phyloP scores from a whole-genome alignment of 2,329 filamentous ascomycete genomes.

The Sporothrix globosa region DNA sequence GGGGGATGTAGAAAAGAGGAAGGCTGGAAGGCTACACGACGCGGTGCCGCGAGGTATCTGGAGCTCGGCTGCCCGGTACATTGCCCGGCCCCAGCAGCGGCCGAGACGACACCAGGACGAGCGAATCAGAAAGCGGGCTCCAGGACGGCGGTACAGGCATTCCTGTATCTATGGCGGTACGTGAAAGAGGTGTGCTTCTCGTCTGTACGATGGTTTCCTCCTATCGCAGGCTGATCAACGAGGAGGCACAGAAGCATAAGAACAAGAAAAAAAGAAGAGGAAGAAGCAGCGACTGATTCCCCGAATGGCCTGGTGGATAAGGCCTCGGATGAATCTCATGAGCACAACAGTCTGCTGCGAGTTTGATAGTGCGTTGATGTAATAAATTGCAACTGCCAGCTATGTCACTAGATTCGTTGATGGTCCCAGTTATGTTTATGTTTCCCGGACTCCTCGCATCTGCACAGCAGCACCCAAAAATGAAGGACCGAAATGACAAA shows the following conservation, averaged over 20 bases:
- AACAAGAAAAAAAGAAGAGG: background rate
- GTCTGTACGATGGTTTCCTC: background rate
- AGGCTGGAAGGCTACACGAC: too few relatives aligned
- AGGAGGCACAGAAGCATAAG: background rate
- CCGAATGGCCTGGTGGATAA: background rate
- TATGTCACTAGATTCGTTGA: background rate
- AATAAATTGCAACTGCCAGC: background rate
- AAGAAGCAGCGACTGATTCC: conserved; percentile 13
- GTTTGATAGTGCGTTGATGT: too few relatives aligned
- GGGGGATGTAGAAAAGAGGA: too few relatives aligned
- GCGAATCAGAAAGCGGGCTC: too few relatives aligned
- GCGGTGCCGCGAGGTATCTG: too few relatives aligned
- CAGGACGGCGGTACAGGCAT: too few relatives aligned
- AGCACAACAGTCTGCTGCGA: too few relatives aligned
- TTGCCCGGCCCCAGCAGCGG: too few relatives aligned
- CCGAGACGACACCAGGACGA: too few relatives aligned
- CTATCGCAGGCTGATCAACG: background rate
- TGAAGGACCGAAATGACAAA: background rate
- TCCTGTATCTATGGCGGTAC: too few relatives aligned
- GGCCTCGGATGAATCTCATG: background rate
- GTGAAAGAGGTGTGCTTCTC: too few relatives aligned
- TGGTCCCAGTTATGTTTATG: background rate
- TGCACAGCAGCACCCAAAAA: conserved; percentile 11
- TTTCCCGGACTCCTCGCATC: conserved; percentile 19
- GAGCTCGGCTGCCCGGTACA: too few relatives aligned